Evolutionary conservation across 164 flowering plant species (phyloP).

Genomic region (Litsea cubeba): DNA sequence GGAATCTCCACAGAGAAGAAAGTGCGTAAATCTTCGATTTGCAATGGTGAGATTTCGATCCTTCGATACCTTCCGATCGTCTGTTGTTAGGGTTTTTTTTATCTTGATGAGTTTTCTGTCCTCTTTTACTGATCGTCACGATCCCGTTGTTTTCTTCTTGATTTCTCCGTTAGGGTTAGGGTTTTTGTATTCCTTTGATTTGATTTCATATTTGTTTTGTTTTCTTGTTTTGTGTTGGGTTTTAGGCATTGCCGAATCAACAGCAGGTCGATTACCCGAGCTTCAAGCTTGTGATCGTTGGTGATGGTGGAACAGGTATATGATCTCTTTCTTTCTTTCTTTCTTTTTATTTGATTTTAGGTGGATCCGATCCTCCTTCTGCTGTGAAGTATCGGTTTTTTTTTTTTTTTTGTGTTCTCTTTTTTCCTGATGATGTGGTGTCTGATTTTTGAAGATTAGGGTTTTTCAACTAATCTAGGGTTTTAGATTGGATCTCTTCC

Average conservation of each 20-base stretch:
- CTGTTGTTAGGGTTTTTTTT: no score
- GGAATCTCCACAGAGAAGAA: background rate
- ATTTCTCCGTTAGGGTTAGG: background rate
- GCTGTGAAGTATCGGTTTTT: background rate
- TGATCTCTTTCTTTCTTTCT: background rate
- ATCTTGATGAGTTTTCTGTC: background rate
- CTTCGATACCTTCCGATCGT: background rate
- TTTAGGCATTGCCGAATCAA: conserved; percentile 19
- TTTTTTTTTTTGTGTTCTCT: background rate
- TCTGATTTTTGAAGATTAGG: background rate
- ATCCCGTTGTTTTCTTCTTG: background rate
- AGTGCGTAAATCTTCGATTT: background rate
- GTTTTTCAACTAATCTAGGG: background rate
- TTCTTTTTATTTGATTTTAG: background rate
- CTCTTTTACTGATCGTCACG: background rate
- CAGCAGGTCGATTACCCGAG: conserved; percentile 25
- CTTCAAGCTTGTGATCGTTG: conserved; percentile 33
- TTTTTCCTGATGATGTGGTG: background rate
- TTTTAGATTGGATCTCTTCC: background rate
- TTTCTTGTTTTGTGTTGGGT: background rate
- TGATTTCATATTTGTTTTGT: background rate
- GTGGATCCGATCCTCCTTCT: background rate
- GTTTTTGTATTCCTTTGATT: background rate
- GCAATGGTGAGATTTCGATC: conserved; percentile 3
- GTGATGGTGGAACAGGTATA: conserved; percentile 24